Conservation (phyloP, 345 rosid species). For the Pistacia vera region DNA sequence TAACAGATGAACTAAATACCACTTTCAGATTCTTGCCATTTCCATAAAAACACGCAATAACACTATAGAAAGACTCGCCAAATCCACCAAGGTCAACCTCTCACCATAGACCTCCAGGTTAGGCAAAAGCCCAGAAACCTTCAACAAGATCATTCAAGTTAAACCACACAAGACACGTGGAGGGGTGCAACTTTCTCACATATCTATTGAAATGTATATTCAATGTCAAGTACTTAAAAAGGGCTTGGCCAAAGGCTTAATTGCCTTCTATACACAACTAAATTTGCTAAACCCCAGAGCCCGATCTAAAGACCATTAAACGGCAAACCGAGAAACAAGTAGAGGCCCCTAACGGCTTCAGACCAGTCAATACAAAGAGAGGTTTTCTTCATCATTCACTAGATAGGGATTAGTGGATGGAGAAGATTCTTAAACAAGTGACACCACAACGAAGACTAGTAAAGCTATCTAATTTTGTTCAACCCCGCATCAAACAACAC, state of each 20-base stretch:
- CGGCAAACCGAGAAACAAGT: not conserved
- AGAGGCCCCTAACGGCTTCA: not conserved
- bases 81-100: slow-evolving; percentile 90
- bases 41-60: slow-evolving; percentile 74
- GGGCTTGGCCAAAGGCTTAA: slow-evolving; percentile 20
- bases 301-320: not conserved
- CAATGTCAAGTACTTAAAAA: slow-evolving; percentile 31
- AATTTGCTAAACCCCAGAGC: slow-evolving; percentile 18
- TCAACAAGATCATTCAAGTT: slow-evolving; percentile 97
- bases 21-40: slow-evolving; percentile 84
- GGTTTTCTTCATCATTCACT: not conserved
- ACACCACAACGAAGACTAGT: not conserved
- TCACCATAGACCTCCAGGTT: slow-evolving; percentile 95
- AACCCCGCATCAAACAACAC: not conserved
- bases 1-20: slow-evolving; percentile 90
- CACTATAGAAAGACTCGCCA: slow-evolving; percentile 82
- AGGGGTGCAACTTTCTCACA: slow-evolving; percentile 48
- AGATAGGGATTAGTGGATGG: not conserved
- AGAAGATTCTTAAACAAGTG: not conserved
- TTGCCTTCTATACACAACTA: slow-evolving; percentile 14
- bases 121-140: slow-evolving; percentile 92
- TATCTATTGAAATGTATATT: slow-evolving; percentile 35
- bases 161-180: slow-evolving; percentile 53
- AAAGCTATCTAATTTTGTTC: not conserved
- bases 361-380: not conserved